phyloP scores from a whole-genome alignment of 345 rosid genomes.

The Cardamine occulta region DNA sequence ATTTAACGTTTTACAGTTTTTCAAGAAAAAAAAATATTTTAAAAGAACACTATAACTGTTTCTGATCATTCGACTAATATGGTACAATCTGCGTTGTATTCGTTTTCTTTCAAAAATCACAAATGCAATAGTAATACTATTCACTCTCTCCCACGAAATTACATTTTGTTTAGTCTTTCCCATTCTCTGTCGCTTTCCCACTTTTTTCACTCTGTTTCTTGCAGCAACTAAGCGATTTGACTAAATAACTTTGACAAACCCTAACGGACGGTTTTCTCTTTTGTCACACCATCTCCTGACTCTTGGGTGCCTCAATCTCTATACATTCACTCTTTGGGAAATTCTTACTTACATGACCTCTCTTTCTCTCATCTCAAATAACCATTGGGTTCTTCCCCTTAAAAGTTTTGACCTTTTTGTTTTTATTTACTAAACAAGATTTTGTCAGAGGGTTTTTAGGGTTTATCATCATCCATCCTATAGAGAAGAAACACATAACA shows the following conservation, averaged over 20 bases:
- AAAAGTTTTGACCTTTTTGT: conserved; percentile 14
- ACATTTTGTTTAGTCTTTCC: not conserved
- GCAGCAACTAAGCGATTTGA: not conserved
- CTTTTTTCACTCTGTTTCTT: not conserved
- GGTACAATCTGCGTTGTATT: no score
- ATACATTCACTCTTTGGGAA: not conserved
- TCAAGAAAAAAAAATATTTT: no score
- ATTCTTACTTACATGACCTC: not conserved
- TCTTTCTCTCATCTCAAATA: not conserved
- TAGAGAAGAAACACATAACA: not conserved
- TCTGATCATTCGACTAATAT: no score
- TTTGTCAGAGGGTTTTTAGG: conserved; percentile 39
- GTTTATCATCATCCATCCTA: conserved; percentile 1
- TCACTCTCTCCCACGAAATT: not conserved
- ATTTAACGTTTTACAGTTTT: not conserved
- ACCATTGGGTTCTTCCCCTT: not conserved
- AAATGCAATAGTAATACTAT: not conserved
- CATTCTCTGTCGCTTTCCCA: not conserved
- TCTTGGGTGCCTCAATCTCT: conserved; percentile 3
- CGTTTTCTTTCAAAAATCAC: not conserved
- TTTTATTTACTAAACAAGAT: conserved; percentile 26
- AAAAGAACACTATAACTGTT: not conserved
- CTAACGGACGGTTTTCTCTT: conserved; percentile 20
- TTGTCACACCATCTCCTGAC: conserved; percentile 9
- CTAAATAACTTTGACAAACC: conserved; percentile 18